These are phyloP conservation scores for Hylodesmum podocarpum DNA, from an alignment of 306 rosid genomes.

Conservation along the genomic window DNA sequence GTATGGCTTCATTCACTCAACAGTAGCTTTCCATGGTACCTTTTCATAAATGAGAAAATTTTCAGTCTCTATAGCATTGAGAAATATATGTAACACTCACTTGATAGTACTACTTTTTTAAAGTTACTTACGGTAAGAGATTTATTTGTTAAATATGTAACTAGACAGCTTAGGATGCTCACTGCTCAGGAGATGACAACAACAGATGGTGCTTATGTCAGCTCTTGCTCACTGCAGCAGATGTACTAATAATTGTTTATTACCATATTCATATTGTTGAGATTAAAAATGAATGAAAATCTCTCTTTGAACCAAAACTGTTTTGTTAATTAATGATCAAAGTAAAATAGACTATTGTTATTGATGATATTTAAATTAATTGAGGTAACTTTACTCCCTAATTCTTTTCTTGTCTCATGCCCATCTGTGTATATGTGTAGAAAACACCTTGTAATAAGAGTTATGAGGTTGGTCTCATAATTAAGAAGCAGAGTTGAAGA, in stretches of 20 bases:
- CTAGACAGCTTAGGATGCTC: not conserved
- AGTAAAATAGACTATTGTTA: not conserved
- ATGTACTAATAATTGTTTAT: not conserved
- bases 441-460: too few species aligned
- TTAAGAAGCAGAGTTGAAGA: too few species aligned
- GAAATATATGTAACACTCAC: not conserved
- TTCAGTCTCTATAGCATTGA: not conserved
- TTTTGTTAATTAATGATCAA: too few species aligned
- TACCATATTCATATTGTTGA: not conserved
- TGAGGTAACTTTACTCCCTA: too few species aligned
- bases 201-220: not conserved
- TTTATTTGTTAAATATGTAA: slow-evolving; percentile 3
- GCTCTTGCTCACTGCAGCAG: not conserved
- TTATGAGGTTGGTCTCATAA: too few species aligned
- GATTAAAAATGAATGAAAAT: not conserved
- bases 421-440: too few species aligned
- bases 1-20: slow-evolving; percentile 44
- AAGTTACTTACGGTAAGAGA: not conserved
- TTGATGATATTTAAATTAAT: too few species aligned
- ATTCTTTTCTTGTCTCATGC: too few species aligned
- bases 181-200: not conserved
- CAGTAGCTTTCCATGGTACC: slow-evolving; percentile 35
- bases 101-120: not conserved
- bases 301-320: not conserved
- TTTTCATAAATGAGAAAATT: slow-evolving; percentile 11